Conservation (phyloP, 2,329 filamentous ascomycete genomes). For the Chaetomium globosum region DNA sequence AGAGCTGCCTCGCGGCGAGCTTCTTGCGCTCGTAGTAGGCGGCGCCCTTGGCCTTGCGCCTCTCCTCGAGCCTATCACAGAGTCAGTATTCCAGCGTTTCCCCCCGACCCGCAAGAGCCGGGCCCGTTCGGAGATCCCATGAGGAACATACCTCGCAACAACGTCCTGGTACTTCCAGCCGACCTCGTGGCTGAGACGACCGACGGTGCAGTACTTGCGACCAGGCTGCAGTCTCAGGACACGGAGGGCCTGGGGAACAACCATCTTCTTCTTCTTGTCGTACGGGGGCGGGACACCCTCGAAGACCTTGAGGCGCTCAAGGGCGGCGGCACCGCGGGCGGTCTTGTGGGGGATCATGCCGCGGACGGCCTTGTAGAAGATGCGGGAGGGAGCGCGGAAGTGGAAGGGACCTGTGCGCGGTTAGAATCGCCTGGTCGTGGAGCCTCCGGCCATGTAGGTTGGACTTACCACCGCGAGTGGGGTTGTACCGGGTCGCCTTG, state of each 20-base stretch:
- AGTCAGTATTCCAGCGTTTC: constrained; percentile 48
- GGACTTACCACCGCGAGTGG: constrained; percentile 88
- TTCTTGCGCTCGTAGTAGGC: constrained; percentile 99
- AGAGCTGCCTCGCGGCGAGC: constrained; percentile 85
- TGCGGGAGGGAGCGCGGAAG: constrained; percentile 97
- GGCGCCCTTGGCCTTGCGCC: constrained; percentile 98
- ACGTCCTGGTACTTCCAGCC: constrained; percentile 99
- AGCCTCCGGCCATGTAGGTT: constrained; percentile 36
- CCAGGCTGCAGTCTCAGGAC: constrained; percentile 96
- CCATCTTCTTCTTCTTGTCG: constrained; percentile 99
- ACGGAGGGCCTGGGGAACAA: constrained; percentile 96
- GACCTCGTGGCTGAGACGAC: constrained; percentile 96
- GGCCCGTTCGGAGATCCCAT: constrained; percentile 9
- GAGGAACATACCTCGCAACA: constrained; percentile 80
- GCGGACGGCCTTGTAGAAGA: constrained; percentile 99
- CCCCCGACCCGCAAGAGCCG: constrained; percentile 1
- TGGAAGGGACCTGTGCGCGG: constrained; percentile 84
- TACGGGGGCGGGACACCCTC: constrained; percentile 99
- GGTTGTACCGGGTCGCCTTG: constrained; percentile 99
- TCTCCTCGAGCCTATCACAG: constrained; percentile 83
- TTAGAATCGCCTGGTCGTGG: constrained; percentile 51
- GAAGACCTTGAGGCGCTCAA: constrained; percentile 99
- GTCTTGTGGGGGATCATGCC: constrained; percentile 99
- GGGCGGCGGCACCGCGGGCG: constrained; percentile 88
- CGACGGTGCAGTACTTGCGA: constrained; percentile 99